These are phyloP conservation scores for Magnusiomyces magnusii DNA, from an alignment of 1,139 yeast genomes.

Conservation along the genomic window DNA sequence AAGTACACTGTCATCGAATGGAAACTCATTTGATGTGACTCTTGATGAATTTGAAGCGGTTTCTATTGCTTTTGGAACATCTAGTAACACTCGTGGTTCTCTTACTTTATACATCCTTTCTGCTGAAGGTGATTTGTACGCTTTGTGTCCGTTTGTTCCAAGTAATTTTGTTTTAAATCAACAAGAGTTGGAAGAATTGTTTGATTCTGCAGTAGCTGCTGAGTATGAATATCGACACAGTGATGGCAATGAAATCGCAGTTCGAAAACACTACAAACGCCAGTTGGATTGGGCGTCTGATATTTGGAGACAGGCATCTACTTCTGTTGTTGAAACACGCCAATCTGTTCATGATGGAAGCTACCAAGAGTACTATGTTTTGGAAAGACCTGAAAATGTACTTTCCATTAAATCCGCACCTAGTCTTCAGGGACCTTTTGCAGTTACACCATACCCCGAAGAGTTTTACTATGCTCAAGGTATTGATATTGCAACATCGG, in stretches of 20 bases:
- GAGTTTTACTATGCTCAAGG: slow-evolving; percentile 41
- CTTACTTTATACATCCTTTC: slow-evolving; percentile 44
- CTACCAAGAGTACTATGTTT: slow-evolving; percentile 19
- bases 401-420: slow-evolving; percentile 5
- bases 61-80: slow-evolving; percentile 44
- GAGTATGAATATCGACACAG: slow-evolving; percentile 22
- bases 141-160: slow-evolving; percentile 52
- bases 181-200: slow-evolving; percentile 33
- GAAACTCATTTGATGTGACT: background rate
- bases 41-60: slow-evolving; percentile 26
- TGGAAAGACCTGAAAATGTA: slow-evolving; percentile 20
- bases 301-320: slow-evolving; percentile 24
- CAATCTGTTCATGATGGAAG: slow-evolving; percentile 18
- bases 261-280: slow-evolving; percentile 19
- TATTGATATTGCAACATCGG: slow-evolving; percentile 30
- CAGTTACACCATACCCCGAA: slow-evolving; percentile 46
- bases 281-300: slow-evolving; percentile 28
- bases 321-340: slow-evolving; percentile 20
- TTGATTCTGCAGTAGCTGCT: slow-evolving; percentile 38
- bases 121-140: slow-evolving; percentile 48
- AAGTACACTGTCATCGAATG: background rate
- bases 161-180: slow-evolving; percentile 33
- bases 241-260: slow-evolving; percentile 6
- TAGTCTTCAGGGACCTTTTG: slow-evolving; percentile 45
- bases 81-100: slow-evolving; percentile 34